Conservation (phyloP, 345 rosid species). For the Xanthoceras sorbifolium region DNA sequence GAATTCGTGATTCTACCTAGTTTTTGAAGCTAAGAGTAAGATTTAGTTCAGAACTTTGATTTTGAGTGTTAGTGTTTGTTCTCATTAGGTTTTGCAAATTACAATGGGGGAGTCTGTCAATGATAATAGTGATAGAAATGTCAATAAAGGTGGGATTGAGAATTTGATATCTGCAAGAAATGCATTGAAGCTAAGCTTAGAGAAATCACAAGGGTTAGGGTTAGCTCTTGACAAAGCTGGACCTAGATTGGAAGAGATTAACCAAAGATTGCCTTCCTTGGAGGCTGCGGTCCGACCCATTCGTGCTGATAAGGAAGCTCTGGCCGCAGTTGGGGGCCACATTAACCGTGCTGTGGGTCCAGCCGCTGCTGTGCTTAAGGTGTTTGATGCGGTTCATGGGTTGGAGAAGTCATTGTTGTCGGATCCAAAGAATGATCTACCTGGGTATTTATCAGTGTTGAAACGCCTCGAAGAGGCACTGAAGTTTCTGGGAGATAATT, state of each 20-base stretch:
- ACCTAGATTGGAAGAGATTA: slow-evolving; percentile 81
- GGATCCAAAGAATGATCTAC: slow-evolving; percentile 77
- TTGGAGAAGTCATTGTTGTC: slow-evolving; percentile 86
- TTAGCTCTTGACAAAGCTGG: slow-evolving; percentile 62
- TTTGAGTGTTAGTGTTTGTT: slow-evolving; percentile 2
- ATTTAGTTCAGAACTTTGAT: slow-evolving; percentile 14
- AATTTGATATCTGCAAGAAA: slow-evolving; percentile 68
- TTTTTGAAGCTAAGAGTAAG: neutral
- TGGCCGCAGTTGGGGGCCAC: slow-evolving; percentile 81
- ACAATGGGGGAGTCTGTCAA: slow-evolving; percentile 48
- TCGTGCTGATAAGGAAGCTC: slow-evolving; percentile 89
- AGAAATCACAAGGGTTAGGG: slow-evolving; percentile 74
- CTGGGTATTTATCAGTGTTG: slow-evolving; percentile 80
- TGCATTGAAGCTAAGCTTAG: slow-evolving; percentile 69
- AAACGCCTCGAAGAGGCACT: slow-evolving; percentile 92
- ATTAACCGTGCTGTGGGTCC: slow-evolving; percentile 99
- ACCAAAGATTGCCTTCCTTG: slow-evolving; percentile 66
- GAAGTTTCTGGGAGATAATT: slow-evolving; percentile 87
- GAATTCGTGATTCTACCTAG: neutral
- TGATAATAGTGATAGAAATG: slow-evolving; percentile 12
- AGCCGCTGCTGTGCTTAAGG: slow-evolving; percentile 98
- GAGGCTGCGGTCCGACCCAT: slow-evolving; percentile 92
- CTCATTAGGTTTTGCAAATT: slow-evolving; percentile 26
- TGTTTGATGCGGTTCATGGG: slow-evolving; percentile 96
- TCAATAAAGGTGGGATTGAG: slow-evolving; percentile 31